A percentile compares a stretch with the other conserved stretches of the same genome.
Evolutionary conservation across 768 basidiomycete species (phyloP).

Genomic region (Suillus hirtellus): DNA sequence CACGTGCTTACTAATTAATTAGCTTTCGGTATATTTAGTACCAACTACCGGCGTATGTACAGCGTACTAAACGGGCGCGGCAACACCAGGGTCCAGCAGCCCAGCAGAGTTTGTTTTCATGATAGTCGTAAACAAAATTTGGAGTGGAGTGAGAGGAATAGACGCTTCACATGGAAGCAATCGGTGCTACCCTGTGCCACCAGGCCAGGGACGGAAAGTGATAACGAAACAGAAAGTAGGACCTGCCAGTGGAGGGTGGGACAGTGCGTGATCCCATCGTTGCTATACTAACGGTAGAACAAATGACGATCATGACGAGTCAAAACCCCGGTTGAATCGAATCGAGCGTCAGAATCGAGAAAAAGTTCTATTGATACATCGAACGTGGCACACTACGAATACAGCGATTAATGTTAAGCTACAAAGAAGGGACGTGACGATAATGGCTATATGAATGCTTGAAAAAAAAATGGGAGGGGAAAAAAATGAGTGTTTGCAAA

Average conservation of each 20-base stretch:
- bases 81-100: too few relatives aligned
- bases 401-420: neutral
- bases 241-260: neutral
- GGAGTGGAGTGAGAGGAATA: too few relatives aligned
- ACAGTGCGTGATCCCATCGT: neutral
- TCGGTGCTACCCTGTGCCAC: too few relatives aligned
- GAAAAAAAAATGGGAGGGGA: too few relatives aligned
- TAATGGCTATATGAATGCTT: neutral
- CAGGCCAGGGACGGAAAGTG: neutral
- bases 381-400: neutral
- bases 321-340: neutral
- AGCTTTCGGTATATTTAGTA: too few relatives aligned
- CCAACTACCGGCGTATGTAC: too few relatives aligned
- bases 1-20: too few relatives aligned
- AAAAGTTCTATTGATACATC: constrained; percentile 5
- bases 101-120: too few relatives aligned
- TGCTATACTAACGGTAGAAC: neutral
- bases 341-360: neutral
- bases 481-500: neutral
- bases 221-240: neutral
- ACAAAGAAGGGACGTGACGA: neutral
- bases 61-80: too few relatives aligned
- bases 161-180: too few relatives aligned
- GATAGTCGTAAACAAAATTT: too few relatives aligned
- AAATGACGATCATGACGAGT: neutral